phyloP scores from a whole-genome alignment of 352 stramenopile genomes.

The Phytophthora lateralis region DNA sequence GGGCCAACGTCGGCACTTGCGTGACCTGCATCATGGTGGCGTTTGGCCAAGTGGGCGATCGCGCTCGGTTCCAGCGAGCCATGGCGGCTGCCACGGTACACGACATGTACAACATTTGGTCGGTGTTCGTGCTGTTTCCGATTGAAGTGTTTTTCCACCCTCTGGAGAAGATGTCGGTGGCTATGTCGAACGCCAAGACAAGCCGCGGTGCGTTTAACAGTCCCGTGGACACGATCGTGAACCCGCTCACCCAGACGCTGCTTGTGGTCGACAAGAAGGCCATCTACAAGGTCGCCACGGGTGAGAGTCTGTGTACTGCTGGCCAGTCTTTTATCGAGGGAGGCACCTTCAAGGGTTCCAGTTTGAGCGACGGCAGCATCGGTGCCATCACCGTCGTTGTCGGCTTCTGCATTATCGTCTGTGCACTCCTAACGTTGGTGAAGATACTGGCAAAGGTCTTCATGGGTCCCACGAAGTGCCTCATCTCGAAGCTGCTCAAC shows the following conservation, averaged over 20 bases:
- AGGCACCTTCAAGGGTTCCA: constrained; percentile 32
- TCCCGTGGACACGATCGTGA: constrained; percentile 42
- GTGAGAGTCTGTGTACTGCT: constrained; percentile 21
- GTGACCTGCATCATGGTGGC: constrained; percentile 57
- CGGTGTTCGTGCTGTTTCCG: constrained; percentile 67
- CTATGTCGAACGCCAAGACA: constrained; percentile 20
- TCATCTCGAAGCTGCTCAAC: constrained; percentile 85
- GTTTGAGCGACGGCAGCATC: constrained; percentile 1
- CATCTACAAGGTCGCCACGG: constrained; percentile 37
- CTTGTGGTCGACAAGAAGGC: constrained; percentile 36
- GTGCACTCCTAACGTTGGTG: constrained; percentile 41
- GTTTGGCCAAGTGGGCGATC: constrained; percentile 64
- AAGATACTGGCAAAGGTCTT: constrained; percentile 60
- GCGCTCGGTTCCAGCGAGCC: constrained; percentile 58
- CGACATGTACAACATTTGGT: constrained; percentile 89
- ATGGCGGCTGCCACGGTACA: constrained; percentile 51
- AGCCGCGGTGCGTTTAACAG: constrained; percentile 33
- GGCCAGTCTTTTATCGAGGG: constrained; percentile 34
- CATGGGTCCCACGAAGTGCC: constrained; percentile 73
- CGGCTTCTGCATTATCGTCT: constrained; percentile 47
- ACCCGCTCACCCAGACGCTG: constrained; percentile 30
- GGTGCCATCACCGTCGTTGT: constrained; percentile 43
- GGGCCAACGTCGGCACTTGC: constrained; percentile 88
- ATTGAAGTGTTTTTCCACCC: constrained; percentile 58
- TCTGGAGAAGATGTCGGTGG: constrained; percentile 51